These are phyloP conservation scores for Crithidia fasciculata DNA, from an alignment of 208 protist genomes.

Conservation along the genomic window DNA sequence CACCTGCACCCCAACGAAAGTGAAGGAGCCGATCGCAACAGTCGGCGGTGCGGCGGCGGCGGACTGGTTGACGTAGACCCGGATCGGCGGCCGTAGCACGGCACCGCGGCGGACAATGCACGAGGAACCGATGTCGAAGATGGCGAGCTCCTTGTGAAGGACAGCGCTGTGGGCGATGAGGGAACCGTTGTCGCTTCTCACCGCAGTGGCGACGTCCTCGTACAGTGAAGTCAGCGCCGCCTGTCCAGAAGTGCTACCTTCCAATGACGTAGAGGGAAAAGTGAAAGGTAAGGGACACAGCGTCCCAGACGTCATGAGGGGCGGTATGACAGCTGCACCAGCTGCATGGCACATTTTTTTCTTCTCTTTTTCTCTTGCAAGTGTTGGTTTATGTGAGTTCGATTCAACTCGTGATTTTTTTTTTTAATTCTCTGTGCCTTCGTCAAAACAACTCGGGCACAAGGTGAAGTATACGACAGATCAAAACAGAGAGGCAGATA, in stretches of 20 bases:
- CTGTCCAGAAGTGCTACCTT: not conserved
- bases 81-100: constrained; percentile 60
- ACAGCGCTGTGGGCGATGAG: constrained; percentile 19
- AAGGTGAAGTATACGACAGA: too few relatives aligned
- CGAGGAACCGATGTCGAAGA: constrained; percentile 37
- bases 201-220: not conserved
- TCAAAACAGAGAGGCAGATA: too few relatives aligned
- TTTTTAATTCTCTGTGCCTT: too few relatives aligned
- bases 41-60: constrained; percentile 30
- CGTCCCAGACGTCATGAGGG: constrained; percentile 41
- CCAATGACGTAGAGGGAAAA: not conserved
- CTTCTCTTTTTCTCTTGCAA: not conserved
- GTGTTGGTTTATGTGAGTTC: not conserved
- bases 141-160: constrained; percentile 45
- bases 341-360: not conserved
- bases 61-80: constrained; percentile 42
- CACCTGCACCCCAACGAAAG: constrained; percentile 48
- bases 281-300: not conserved
- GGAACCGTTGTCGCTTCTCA: not conserved
- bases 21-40: constrained; percentile 52
- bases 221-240: constrained; percentile 23
- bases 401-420: too few relatives aligned
- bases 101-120: constrained; percentile 40
- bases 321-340: constrained; percentile 28
- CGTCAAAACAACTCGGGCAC: too few relatives aligned